A percentile compares a stretch with the other conserved stretches of the same genome.
These are phyloP conservation scores for Epichloe sibirici DNA, from an alignment of 2,329 filamentous ascomycete genomes.

Conservation along the genomic window DNA sequence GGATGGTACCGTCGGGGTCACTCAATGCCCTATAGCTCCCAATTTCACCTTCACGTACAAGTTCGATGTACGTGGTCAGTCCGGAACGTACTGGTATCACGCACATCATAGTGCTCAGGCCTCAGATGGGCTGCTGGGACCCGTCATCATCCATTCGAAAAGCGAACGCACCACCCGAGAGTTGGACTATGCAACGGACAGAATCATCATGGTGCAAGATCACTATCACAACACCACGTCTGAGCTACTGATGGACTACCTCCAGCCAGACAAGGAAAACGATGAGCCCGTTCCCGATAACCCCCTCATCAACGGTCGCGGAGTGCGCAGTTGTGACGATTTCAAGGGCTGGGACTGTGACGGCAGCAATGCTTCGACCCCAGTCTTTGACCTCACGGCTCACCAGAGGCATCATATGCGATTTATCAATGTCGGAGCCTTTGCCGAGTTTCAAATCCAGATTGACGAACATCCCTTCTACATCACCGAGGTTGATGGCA, in stretches of 20 bases:
- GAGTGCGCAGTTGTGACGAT: slow-evolving; percentile 21
- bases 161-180: slow-evolving; percentile 21
- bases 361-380: slow-evolving; percentile 22
- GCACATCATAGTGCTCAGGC: slow-evolving; percentile 53
- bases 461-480: slow-evolving; percentile 54
- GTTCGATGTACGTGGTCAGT: slow-evolving; percentile 46
- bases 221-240: slow-evolving; percentile 54
- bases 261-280: slow-evolving; percentile 39
- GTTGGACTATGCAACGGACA: slow-evolving; percentile 30
- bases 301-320: slow-evolving; percentile 48
- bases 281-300: slow-evolving; percentile 56
- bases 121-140: slow-evolving; percentile 55
- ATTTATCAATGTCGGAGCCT: slow-evolving; percentile 58
- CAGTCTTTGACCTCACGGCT: slow-evolving; percentile 34
- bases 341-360: slow-evolving; percentile 32
- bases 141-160: slow-evolving; percentile 52
- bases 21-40: slow-evolving; percentile 54
- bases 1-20: slow-evolving; percentile 59
- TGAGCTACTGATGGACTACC: slow-evolving; percentile 39
- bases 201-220: slow-evolving; percentile 57
- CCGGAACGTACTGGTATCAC: slow-evolving; percentile 49
- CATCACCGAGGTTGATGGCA: slow-evolving; percentile 60
- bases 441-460: slow-evolving; percentile 60
- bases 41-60: slow-evolving; percentile 52
- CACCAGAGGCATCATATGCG: slow-evolving; percentile 52